Conservation (phyloP, 495 filamentous ascomycete species). For the Xylaria sp. region DNA sequence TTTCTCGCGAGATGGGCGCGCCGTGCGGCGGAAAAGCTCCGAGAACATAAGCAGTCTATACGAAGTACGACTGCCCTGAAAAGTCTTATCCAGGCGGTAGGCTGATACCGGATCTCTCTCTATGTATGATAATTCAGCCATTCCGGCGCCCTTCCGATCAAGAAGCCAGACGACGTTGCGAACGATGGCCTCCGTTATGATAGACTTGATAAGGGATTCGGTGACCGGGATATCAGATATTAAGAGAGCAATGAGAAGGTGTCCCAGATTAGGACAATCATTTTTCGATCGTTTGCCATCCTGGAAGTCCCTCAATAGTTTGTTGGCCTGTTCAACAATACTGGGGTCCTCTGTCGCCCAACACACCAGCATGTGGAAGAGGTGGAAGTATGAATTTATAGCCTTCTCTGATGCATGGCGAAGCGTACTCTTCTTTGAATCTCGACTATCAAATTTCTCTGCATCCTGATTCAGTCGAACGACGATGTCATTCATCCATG, state of each 20-base stretch:
- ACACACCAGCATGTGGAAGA: slow-evolving; percentile 60
- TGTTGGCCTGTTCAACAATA: slow-evolving; percentile 43
- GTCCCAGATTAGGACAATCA: slow-evolving; percentile 56
- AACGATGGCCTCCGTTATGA: slow-evolving; percentile 57
- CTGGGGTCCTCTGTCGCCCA: slow-evolving; percentile 35
- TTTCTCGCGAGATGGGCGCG: slow-evolving; percentile 44
- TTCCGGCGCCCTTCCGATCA: slow-evolving; percentile 45
- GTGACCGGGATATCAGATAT: slow-evolving; percentile 54
- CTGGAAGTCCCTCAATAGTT: slow-evolving; percentile 44
- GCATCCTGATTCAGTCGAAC: slow-evolving; percentile 52
- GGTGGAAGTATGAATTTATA: slow-evolving; percentile 60
- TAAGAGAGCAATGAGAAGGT: slow-evolving; percentile 54
- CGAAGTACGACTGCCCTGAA: slow-evolving; percentile 53
- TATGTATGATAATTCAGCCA: slow-evolving; percentile 55
- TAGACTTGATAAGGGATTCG: slow-evolving; percentile 46
- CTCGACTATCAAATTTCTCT: neutral
- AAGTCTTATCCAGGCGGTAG: slow-evolving; percentile 58
- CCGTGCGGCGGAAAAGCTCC: slow-evolving; percentile 55
- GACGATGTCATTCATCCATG: slow-evolving; percentile 61
- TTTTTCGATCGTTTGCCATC: slow-evolving; percentile 48
- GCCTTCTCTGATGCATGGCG: slow-evolving; percentile 59
- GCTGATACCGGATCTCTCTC: slow-evolving; percentile 48
- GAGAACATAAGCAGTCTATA: slow-evolving; percentile 63
- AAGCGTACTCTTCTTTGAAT: slow-evolving; percentile 46
- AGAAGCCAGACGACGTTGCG: slow-evolving; percentile 63